phyloP scores from a whole-genome alignment of 352 stramenopile genomes.

The Heterotrichella gracilis region DNA sequence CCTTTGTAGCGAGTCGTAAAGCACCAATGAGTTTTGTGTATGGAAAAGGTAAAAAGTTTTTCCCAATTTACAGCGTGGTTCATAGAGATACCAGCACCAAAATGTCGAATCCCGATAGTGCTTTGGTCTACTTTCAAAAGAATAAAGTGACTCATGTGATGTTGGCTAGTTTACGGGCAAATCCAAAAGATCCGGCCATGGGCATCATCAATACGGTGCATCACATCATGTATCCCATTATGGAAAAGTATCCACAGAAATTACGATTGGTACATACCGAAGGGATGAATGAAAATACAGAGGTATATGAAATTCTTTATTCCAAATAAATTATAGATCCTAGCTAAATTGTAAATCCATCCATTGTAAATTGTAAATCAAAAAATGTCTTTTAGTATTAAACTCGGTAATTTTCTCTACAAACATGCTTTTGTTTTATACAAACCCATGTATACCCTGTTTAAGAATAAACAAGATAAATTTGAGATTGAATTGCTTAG shows the following conservation, averaged over 20 bases:
- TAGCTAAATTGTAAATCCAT: too few relatives aligned
- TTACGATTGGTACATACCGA: not conserved
- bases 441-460: not conserved
- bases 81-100: not conserved
- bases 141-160: not conserved
- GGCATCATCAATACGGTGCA: not conserved
- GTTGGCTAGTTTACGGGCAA: not conserved
- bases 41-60: constrained; percentile 2
- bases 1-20: not conserved
- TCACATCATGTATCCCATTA: not conserved
- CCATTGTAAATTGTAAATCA: too few relatives aligned
- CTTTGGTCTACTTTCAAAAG: not conserved
- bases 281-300: not conserved
- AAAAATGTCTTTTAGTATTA: not conserved
- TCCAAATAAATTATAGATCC: not conserved
- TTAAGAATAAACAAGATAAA: not conserved
- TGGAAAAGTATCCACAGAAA: not conserved
- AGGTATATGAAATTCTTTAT: not conserved
- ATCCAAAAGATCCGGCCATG: not conserved
- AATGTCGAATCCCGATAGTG: not conserved
- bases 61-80: not conserved
- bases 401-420: constrained; percentile 9
- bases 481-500: not conserved
- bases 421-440: not conserved
- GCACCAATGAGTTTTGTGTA: not conserved